Percentiles rank a stretch among this genome's conserved stretches.
Evolutionary conservation across 2,329 filamentous ascomycete species (phyloP).

Genomic region (Xylariaceae sp.): DNA sequence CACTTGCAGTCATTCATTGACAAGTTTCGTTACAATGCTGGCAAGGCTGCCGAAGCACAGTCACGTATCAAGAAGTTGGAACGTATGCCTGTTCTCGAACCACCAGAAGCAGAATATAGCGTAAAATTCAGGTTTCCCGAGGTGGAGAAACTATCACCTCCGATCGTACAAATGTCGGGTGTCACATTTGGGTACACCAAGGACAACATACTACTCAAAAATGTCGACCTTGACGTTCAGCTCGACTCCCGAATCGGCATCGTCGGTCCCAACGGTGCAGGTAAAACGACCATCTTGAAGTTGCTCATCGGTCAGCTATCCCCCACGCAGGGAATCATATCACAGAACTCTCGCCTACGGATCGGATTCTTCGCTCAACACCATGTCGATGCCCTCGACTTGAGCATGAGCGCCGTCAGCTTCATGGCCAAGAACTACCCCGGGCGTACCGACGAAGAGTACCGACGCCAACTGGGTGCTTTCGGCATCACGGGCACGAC

Average conservation of each 20-base stretch:
- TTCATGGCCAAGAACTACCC: slow-evolving; percentile 96
- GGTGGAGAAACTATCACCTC: slow-evolving; percentile 95
- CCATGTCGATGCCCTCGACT: slow-evolving; percentile 93
- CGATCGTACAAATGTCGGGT: slow-evolving; percentile 95
- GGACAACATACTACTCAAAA: slow-evolving; percentile 77
- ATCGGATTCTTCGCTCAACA: slow-evolving; percentile 98
- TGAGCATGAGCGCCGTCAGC: slow-evolving; percentile 84
- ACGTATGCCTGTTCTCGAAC: slow-evolving; percentile 88
- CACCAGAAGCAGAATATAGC: slow-evolving; percentile 91
- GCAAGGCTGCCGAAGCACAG: slow-evolving; percentile 97
- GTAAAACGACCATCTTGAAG: slow-evolving; percentile 98
- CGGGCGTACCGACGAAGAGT: slow-evolving; percentile 92
- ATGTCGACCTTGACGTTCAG: slow-evolving; percentile 95
- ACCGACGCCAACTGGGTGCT: slow-evolving; percentile 90
- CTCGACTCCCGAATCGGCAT: slow-evolving; percentile 98
- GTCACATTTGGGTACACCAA: slow-evolving; percentile 86
- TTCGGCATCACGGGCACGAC: slow-evolving; percentile 92
- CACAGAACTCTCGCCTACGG: slow-evolving; percentile 82
- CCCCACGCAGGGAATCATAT: slow-evolving; percentile 79
- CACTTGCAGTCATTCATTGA: slow-evolving; percentile 98
- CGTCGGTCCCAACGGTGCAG: slow-evolving; percentile 97
- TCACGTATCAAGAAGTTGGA: slow-evolving; percentile 99
- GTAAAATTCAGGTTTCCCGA: slow-evolving; percentile 98
- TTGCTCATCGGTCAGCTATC: slow-evolving; percentile 87
- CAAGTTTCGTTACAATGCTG: slow-evolving; percentile 99